Percentiles rank a stretch among this genome's conserved stretches.
Conservation (phyloP, 2,329 filamentous ascomycete genomes). For the Dothiorella sarmentorum region DNA sequence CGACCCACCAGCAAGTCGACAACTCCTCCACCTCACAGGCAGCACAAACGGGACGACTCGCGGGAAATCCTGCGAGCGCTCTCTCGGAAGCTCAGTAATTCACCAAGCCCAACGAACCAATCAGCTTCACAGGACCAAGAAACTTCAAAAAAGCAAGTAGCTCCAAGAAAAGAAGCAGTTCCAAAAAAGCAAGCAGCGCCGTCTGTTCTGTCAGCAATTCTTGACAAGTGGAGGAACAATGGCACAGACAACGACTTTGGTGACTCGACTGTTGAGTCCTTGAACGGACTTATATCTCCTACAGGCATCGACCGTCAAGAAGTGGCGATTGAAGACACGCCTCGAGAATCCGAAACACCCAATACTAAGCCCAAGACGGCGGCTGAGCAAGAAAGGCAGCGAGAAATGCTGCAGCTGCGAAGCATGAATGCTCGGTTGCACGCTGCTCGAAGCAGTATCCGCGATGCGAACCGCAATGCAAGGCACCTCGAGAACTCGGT, state of each 20-base stretch:
- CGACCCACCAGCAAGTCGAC: too few species aligned
- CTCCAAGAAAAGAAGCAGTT: constrained; percentile 19
- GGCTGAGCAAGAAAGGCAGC: constrained; percentile 40
- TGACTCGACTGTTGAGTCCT: constrained; percentile 47
- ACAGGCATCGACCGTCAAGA: constrained; percentile 13
- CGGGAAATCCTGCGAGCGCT: background rate
- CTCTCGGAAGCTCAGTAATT: too few species aligned
- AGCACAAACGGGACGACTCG: too few species aligned
- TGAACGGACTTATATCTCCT: constrained; percentile 43
- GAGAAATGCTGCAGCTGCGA: constrained; percentile 42
- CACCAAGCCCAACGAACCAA: too few species aligned
- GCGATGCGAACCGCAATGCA: constrained; percentile 43
- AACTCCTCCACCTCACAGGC: too few species aligned
- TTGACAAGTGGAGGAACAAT: constrained; percentile 35
- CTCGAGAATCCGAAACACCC: constrained; percentile 30
- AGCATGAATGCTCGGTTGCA: constrained; percentile 41
- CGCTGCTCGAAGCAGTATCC: constrained; percentile 40
- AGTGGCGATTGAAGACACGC: constrained; percentile 23
- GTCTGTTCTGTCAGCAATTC: constrained; percentile 41
- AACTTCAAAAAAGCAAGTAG: too few species aligned
- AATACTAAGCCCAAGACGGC: constrained; percentile 34
- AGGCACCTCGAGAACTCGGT: constrained; percentile 41
- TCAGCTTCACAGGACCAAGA: too few species aligned
- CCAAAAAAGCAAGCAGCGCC: too few species aligned
- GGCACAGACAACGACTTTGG: constrained; percentile 34